Conservation (phyloP, 1,284 basidiomycete genomes). For the Malassezia caprae region DNA sequence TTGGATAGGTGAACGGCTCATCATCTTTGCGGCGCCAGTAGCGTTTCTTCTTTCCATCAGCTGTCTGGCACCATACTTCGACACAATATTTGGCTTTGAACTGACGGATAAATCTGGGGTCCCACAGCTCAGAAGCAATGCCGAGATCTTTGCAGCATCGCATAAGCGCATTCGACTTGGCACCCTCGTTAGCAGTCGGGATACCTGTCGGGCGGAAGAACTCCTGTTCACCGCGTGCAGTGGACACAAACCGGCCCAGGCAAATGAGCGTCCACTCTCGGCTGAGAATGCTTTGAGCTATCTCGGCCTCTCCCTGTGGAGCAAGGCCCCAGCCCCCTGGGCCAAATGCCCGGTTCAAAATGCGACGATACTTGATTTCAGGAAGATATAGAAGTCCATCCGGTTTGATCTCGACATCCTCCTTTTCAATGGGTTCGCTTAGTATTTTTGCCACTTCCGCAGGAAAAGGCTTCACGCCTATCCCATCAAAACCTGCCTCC, state of each 20-base stretch:
- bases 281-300: conserved; percentile 66
- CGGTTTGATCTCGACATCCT: conserved; percentile 87
- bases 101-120: conserved; percentile 84
- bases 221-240: conserved; percentile 90
- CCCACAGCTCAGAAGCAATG: conserved; percentile 92
- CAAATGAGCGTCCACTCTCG: conserved; percentile 91
- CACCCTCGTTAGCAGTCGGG: conserved; percentile 84
- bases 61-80: conserved; percentile 66
- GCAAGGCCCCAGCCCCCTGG: conserved; percentile 96
- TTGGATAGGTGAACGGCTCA: conserved; percentile 43
- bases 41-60: conserved; percentile 61
- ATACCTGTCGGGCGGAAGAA: conserved; percentile 87
- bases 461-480: conserved; percentile 68
- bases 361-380: conserved; percentile 94
- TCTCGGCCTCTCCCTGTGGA: conserved; percentile 77
- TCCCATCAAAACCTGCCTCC: conserved; percentile 75
- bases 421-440: conserved; percentile 62
- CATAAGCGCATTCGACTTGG: conserved; percentile 95
- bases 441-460: conserved; percentile 66
- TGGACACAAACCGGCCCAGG: conserved; percentile 78
- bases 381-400: conserved; percentile 92
- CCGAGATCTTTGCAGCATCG: conserved; percentile 95
- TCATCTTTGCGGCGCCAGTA: conserved; percentile 47
- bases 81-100: conserved; percentile 77
- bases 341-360: conserved; percentile 86